Base-by-base conservation (phyloP, 352 stramenopile genomes). In the Pythium pyrilobum region DNA sequence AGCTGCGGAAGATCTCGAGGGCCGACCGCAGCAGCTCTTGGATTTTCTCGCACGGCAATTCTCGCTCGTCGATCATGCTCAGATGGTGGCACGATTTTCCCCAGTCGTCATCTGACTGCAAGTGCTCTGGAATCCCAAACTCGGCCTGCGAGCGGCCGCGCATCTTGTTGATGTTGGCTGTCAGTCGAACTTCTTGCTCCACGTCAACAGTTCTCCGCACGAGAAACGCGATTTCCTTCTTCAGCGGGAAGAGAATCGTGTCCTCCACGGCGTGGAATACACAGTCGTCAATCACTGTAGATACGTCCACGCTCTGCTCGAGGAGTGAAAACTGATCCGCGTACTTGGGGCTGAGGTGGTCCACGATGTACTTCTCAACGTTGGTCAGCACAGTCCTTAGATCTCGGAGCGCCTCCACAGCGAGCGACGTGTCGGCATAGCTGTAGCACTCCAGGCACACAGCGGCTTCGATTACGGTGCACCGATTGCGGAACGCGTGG, bases 11-110 rank as follows among this genome's bases (percentile, higher is more conserved):
- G 52, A 92, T 87, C 58, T 90, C 79, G 21, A 86, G 59, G 3
- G 82, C 82, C 11, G 82, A 80, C 37, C 75, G 74, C 29, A 92
- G 55, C 25, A 92, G 66, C 59, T 92, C 80, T 25, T 92, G 76
- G 53, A 92, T 89, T 48, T 91, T 92, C 56, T 89, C 78, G 41
- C 69, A 69, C 4, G 82, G 74, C 41, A 92, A 47, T 32, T 67
- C 65, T 37, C 79, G 80, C 62, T 92, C 80, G 37, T 92, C 82
- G 50, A 92, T 89, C 78, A 88, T 89, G 44, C 74, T 89, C 43
- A 92, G 27, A 33, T 91, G 81, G 56, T 91, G 81, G 56, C 79
- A 89, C 18, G 77, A 88, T 13, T 87, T 73, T 3, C 82, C 82
- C 77, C 77, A 91, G 40, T 89, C 72, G 51, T 86, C 77, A 4